These are phyloP conservation scores for Nowakowskiella sp. DNA, from an alignment of 192 early-diverging fungal species.

Conservation along the genomic window DNA sequence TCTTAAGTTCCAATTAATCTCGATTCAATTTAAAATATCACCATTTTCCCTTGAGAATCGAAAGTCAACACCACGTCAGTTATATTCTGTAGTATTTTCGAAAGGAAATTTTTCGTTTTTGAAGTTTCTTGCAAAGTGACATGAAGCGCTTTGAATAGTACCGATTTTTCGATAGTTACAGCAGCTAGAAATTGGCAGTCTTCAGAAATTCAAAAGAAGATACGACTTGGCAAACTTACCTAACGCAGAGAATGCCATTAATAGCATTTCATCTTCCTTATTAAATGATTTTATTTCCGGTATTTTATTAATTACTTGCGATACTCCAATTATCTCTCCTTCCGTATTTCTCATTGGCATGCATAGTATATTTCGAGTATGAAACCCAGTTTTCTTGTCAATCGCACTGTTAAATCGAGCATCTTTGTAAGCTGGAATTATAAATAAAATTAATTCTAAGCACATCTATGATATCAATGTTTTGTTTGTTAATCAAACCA, in stretches of 20 bases:
- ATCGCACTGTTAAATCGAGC: conserved; percentile 39
- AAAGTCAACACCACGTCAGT: conserved; percentile 21
- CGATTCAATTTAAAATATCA: conserved; percentile 10
- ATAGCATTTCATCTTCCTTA: conserved; percentile 33
- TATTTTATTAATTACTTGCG: conserved; percentile 46
- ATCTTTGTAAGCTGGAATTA: conserved; percentile 35
- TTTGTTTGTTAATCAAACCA: conserved; percentile 29
- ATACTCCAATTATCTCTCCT: conserved; percentile 36
- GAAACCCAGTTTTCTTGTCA: conserved; percentile 42
- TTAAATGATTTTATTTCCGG: conserved; percentile 25
- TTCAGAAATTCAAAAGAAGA: neutral
- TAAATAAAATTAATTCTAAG: conserved; percentile 1
- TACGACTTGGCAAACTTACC: conserved; percentile 26
- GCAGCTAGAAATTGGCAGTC: conserved; percentile 25
- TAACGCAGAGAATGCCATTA: conserved; percentile 29
- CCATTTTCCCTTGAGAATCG: conserved; percentile 23
- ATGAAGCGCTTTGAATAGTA: conserved; percentile 32
- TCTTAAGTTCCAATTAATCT: conserved; percentile 1
- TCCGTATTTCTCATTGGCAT: conserved; percentile 37
- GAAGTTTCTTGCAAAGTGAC: conserved; percentile 12
- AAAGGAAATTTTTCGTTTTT: conserved; percentile 2
- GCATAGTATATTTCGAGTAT: conserved; percentile 44
- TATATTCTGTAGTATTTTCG: conserved; percentile 6
- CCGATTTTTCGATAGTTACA: conserved; percentile 40
- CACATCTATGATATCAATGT: neutral